A percentile compares a stretch with the other conserved stretches of the same genome.
Evolutionary conservation across 768 basidiomycete genomes (phyloP).

Genomic region (Pseudohyphozyma bogoriensis): DNA sequence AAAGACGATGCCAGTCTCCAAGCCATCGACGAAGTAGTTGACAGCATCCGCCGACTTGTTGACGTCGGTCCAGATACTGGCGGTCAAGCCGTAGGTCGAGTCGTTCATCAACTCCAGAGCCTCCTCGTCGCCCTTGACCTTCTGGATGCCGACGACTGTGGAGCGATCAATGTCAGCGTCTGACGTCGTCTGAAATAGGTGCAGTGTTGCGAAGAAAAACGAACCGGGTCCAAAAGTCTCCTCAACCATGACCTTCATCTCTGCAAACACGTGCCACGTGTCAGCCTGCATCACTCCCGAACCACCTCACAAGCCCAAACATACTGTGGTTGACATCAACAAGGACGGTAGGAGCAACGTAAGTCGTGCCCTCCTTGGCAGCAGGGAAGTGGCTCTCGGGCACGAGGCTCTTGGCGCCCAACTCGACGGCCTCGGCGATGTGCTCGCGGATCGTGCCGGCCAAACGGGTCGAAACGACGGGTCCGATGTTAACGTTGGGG

Average conservation of each 20-base stretch:
- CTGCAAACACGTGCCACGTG: no score
- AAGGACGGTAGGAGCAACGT: constrained; percentile 83
- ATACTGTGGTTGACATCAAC: constrained; percentile 81
- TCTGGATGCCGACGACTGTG: constrained; percentile 86
- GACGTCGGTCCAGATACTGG: constrained; percentile 93
- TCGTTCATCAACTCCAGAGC: constrained; percentile 91
- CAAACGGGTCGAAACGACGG: constrained; percentile 79
- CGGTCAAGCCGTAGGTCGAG: constrained; percentile 86
- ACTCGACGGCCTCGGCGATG: constrained; percentile 67
- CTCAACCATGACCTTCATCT: constrained; percentile 83
- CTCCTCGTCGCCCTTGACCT: constrained; percentile 76
- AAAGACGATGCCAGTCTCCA: constrained; percentile 88
- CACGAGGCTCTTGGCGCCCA: constrained; percentile 69
- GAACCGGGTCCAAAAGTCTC: constrained; percentile 58
- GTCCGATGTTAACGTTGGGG: constrained; percentile 68
- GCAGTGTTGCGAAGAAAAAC: no score
- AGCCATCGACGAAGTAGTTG: constrained; percentile 53
- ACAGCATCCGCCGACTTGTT: constrained; percentile 58
- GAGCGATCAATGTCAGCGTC: no score
- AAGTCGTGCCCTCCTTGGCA: constrained; percentile 64
- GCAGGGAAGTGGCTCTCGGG: constrained; percentile 54
- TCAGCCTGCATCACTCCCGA: no score
- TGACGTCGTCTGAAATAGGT: no score
- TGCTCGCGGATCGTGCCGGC: constrained; percentile 79
- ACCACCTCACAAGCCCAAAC: no score